Evolutionary conservation across 768 basidiomycete species (phyloP), one percentile per base, ranked within the genome.

Genomic region (Mycena epipterygia): DNA sequence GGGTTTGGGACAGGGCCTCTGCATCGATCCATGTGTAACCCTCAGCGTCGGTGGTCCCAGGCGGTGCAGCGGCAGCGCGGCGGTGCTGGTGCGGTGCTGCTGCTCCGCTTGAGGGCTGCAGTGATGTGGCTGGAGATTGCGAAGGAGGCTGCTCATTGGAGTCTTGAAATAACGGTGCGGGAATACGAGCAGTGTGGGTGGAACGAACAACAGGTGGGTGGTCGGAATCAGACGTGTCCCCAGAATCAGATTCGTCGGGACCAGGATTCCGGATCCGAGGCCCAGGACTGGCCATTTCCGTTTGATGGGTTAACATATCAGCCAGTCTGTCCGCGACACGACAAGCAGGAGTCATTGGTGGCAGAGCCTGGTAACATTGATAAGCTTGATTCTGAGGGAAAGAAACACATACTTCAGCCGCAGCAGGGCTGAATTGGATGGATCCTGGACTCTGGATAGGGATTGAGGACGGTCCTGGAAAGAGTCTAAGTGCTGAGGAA

Each of bases 241-340:
- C 59, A 23, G 11, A 9, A 12, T 60, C 59, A 46, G 59, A 60
- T 3, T 5, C 17, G 3, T n/a, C 12, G 29, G 25, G 57, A 44
- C 39, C 46, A 49, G 32, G 46, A 25, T 61, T 37, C 23, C 32
- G 46, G 46, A 61, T 23, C 46, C 25, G 60, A 48, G 60, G 60
- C 35, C 60, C 60, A 14, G 46, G 60, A 32, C 60, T 61, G 35
- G 60, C 60, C 60, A 61, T 61, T 32, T 44, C 46, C 6, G 48
- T 44, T 61, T 61, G 60, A n/a, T 33, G 46, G 25, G 32, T 49
- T 42, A 61, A 33, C n/a, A 49, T n/a, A 49, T 14, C 60, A 35
- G 46, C 44, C 59, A 60, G 23, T 48, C 59, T 30, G 9, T 48
- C 59, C 5, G 59, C 59, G 33, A 48, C 59, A 21, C 33, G 44